Base-by-base conservation (phyloP, 352 stramenopile species). In the Phytophthora meadii region DNA sequence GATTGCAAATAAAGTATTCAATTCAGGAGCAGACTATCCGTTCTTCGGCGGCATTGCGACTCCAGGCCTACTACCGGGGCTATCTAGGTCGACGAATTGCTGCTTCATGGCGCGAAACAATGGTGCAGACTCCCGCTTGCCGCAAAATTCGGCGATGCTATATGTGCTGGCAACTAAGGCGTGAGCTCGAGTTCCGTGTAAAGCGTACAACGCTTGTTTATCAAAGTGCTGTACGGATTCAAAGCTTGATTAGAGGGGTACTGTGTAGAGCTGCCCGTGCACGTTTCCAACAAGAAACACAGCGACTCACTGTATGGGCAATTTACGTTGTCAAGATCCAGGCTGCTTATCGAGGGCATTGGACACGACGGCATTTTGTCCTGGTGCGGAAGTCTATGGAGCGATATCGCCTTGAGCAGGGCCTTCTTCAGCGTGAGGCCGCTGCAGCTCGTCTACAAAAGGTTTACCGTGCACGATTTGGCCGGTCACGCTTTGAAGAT, bases 21-120 rank as follows among this genome's bases (percentile, higher is more conserved):
- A 70, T 87, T 3, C 86, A 94, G 49, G 74, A 91, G n/a, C 74
- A 80, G 24, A 92, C 86, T 36, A 93, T 94, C 51, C 69, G 77
- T 40, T 73, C 87, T 28, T 94, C 86, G 11, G 82, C 86, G 0
- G 86, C 77, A 19, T 34, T 94, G n/a, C 77, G 84, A 12, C 77
- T 94, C 5, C 84, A 94, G 42, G 84, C 84, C 0, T 75, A 85
- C 22, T 90, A 81, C 56, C 82, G 86, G 22, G 84, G 86, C 0
- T 69, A 87, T 44, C 36, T 82, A 12, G 82, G 77, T 12, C 75
- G 86, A n/a, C 50, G 41, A 19, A 52, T 88, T 39, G 86, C 82
- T 5, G 63, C 72, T 1, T 76, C 64, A 0, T 93, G 86, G 86
- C 81, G 82, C 25, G 56, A 74, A 42, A 68, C 73, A 46, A 76